Conservation (phyloP, 106 monocot species). For the Phalaenopsis equestris region DNA sequence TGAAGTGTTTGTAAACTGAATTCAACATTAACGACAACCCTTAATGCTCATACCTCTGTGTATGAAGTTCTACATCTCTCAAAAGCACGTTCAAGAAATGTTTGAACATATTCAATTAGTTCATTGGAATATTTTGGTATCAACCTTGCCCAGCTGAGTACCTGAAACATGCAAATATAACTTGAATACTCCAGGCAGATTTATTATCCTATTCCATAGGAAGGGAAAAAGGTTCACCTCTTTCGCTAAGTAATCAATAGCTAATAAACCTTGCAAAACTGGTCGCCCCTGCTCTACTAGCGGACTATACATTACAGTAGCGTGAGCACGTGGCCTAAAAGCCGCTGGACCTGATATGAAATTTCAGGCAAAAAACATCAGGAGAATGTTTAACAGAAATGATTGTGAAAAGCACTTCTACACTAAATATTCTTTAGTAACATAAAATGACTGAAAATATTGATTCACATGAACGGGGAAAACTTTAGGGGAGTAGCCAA, state of each 20-base stretch:
- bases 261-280: slow-evolving; percentile 88
- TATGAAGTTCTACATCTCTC: slow-evolving; percentile 92
- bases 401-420: background rate
- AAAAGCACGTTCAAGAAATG: slow-evolving; percentile 88
- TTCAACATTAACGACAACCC: background rate
- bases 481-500: background rate
- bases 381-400: background rate
- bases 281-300: slow-evolving; percentile 77
- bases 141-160: slow-evolving; percentile 85
- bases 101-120: slow-evolving; percentile 92
- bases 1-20: background rate
- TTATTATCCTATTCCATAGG: background rate
- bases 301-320: slow-evolving; percentile 47
- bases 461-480: background rate
- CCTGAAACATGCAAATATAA: slow-evolving; percentile 32
- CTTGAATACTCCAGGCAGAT: background rate
- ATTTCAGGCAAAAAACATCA: background rate
- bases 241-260: slow-evolving; percentile 80
- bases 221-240: slow-evolving; percentile 42
- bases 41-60: slow-evolving; percentile 61
- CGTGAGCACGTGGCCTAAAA: slow-evolving; percentile 77
- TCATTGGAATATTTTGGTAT: slow-evolving; percentile 91
- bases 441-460: background rate
- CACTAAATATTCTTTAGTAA: background rate
- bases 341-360: slow-evolving; percentile 78